A percentile compares a stretch with the other conserved stretches of the same genome.
These are phyloP conservation scores for barley (Hordeum vulgare) DNA, from an alignment of 176 grass and related monocot species.

Conservation along the genomic window DNA sequence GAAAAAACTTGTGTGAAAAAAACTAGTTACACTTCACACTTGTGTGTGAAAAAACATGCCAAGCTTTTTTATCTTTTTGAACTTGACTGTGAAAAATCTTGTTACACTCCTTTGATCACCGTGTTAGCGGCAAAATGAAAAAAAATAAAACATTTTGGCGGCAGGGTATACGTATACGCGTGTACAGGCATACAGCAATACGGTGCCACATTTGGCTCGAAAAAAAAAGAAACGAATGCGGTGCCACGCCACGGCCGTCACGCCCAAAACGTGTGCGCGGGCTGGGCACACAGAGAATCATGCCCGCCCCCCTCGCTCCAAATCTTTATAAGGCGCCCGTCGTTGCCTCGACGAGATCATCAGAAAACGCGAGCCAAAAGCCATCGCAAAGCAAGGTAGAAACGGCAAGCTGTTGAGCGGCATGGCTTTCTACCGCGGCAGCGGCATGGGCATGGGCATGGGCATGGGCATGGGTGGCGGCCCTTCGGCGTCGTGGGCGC, in stretches of 20 bases:
- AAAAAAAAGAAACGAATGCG: background rate
- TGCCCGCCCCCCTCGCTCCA: background rate
- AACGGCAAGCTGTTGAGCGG: background rate
- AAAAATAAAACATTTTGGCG: no score
- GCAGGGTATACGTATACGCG: no score
- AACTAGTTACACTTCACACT: no score
- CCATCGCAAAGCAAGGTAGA: background rate
- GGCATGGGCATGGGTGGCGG: background rate
- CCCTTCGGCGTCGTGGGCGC: background rate
- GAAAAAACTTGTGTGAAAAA: no score
- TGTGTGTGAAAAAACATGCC: no score
- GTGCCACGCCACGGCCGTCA: constrained; percentile 17
- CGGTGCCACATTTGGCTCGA: background rate
- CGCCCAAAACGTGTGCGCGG: constrained; percentile 27
- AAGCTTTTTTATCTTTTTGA: no score
- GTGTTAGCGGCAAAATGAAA: background rate
- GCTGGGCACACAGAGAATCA: background rate
- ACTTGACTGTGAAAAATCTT: no score
- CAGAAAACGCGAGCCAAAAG: background rate
- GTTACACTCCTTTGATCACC: background rate
- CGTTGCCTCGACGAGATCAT: background rate
- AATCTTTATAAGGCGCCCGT: constrained; percentile 24
- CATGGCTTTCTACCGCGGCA: constrained; percentile 32
- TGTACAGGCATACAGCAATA: background rate
- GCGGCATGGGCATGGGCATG: background rate